Evolutionary conservation across 2,329 filamentous ascomycete genomes (phyloP).

Genomic region (Neofusicoccum cordaticola): DNA sequence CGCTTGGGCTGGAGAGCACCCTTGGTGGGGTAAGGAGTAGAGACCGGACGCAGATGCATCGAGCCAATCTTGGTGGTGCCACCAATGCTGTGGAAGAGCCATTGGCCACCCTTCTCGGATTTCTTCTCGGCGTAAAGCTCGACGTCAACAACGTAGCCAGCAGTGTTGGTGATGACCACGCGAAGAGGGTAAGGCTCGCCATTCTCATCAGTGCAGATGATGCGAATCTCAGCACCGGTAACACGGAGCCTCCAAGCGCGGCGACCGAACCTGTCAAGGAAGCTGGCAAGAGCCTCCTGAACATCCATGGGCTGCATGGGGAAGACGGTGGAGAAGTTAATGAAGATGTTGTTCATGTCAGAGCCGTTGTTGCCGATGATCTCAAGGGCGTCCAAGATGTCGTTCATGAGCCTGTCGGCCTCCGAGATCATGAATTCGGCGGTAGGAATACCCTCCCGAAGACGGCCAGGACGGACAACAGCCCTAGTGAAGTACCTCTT

Average conservation of each 20-base stretch:
- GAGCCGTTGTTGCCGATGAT: constrained; percentile 99
- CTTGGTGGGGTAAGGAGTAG: constrained; percentile 93
- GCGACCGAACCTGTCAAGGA: constrained; percentile 93
- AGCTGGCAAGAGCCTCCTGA: constrained; percentile 87
- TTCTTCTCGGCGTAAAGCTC: constrained; percentile 98
- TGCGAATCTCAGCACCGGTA: constrained; percentile 95
- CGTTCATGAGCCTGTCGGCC: constrained; percentile 92
- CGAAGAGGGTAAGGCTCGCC: constrained; percentile 87
- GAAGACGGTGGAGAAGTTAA: constrained; percentile 98
- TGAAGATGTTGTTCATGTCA: constrained; percentile 99
- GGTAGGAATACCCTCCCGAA: constrained; percentile 97
- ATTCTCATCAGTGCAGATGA: constrained; percentile 89
- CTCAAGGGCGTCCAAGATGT: constrained; percentile 95
- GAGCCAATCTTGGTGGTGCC: constrained; percentile 92
- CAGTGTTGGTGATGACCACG: constrained; percentile 97
- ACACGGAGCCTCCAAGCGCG: constrained; percentile 96
- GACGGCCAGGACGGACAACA: constrained; percentile 87
- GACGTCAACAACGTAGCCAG: constrained; percentile 94
- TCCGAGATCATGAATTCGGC: constrained; percentile 97
- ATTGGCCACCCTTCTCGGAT: constrained; percentile 89
- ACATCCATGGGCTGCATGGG: constrained; percentile 85
- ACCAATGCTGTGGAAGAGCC: constrained; percentile 97
- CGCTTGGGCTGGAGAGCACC: constrained; percentile 98
- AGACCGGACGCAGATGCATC: constrained; percentile 89
- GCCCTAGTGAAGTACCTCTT: constrained; percentile 98